These are phyloP conservation scores for Pythium utonaiense DNA, from an alignment of 352 stramenopile species.

Conservation along the genomic window DNA sequence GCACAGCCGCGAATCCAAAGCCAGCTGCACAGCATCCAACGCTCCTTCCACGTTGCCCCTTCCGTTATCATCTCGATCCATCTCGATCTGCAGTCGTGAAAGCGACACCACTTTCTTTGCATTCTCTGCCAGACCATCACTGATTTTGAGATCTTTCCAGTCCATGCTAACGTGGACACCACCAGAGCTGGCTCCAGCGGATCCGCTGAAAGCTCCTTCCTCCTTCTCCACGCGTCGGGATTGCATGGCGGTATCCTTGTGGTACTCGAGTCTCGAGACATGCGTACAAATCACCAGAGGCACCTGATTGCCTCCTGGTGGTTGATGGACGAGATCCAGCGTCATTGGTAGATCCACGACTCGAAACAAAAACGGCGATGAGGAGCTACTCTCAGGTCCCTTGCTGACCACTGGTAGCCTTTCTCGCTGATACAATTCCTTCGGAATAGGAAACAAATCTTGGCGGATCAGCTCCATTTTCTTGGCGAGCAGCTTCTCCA, in stretches of 20 bases:
- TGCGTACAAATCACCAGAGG: constrained; percentile 1
- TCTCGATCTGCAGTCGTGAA: constrained; percentile 1
- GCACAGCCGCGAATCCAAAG: constrained; percentile 11
- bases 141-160: constrained; percentile 9
- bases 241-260: too few relatives aligned
- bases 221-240: background rate
- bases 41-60: constrained; percentile 9
- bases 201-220: background rate
- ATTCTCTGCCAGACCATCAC: background rate
- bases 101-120: background rate
- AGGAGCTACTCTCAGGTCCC: background rate
- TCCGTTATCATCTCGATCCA: constrained; percentile 8
- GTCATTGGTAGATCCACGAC: background rate
- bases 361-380: background rate
- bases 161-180: constrained; percentile 8
- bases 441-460: constrained; percentile 23
- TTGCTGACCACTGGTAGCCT: background rate
- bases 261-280: background rate
- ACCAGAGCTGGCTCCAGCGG: background rate
- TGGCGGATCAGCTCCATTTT: constrained; percentile 37
- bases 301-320: background rate
- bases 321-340: background rate
- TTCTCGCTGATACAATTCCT: background rate
- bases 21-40: background rate
- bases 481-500: constrained; percentile 36